These are phyloP conservation scores for Xylaria sp. DNA, from an alignment of 2,329 filamentous ascomycete species.

Conservation along the genomic window DNA sequence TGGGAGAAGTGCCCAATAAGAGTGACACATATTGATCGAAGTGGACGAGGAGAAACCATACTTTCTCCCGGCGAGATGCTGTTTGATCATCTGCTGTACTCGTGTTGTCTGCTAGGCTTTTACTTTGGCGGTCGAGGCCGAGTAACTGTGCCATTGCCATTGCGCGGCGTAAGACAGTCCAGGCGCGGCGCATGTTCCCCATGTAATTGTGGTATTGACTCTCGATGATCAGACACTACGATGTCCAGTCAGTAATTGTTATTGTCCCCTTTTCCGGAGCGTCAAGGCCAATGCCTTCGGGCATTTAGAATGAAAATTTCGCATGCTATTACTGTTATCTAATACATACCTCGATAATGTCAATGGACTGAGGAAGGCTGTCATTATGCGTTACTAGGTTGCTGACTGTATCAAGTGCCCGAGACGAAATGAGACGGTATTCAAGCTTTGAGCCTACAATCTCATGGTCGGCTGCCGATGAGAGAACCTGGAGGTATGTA, in stretches of 20 bases:
- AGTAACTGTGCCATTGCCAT: conserved; percentile 58
- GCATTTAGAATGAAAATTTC: not conserved
- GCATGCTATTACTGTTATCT: not conserved
- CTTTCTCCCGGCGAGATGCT: conserved; percentile 50
- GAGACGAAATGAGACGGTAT: conserved; percentile 23
- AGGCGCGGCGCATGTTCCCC: conserved; percentile 59
- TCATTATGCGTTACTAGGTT: conserved; percentile 59
- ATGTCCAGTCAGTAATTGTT: conserved; percentile 45
- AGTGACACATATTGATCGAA: conserved; percentile 61
- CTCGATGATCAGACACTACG: conserved; percentile 56
- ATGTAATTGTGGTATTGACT: conserved; percentile 58
- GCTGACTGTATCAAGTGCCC: conserved; percentile 46
- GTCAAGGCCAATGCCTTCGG: not conserved
- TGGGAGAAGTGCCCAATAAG: conserved; percentile 59
- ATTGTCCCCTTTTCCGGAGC: not conserved
- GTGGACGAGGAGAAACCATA: conserved; percentile 60
- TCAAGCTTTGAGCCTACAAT: not conserved
- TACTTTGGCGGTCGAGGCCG: conserved; percentile 47
- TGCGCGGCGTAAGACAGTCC: conserved; percentile 58
- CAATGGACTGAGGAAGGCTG: conserved; percentile 56
- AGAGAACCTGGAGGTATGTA: conserved; percentile 33
- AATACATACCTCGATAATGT: conserved; percentile 56
- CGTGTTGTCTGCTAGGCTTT: conserved; percentile 25
- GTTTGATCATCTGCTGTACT: conserved; percentile 45
- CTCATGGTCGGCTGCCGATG: conserved; percentile 13